phyloP scores from a whole-genome alignment of 257 asterid genomes.

The Nemophila menziesii region DNA sequence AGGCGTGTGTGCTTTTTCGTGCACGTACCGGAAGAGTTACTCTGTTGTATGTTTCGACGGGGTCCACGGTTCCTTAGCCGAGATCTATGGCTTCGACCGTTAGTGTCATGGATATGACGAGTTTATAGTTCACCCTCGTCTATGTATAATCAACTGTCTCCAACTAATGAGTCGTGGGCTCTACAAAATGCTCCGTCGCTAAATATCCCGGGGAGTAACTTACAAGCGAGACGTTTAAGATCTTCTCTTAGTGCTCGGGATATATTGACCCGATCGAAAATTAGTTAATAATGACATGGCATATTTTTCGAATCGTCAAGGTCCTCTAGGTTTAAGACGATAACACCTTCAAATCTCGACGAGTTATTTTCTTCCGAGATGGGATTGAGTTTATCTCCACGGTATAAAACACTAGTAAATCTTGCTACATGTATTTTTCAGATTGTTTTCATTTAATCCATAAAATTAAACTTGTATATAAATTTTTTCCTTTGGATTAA shows the following conservation, averaged over 20 bases:
- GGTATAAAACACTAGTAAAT: slow-evolving; percentile 52
- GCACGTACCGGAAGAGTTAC: slow-evolving; percentile 81
- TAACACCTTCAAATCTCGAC: slow-evolving; percentile 82
- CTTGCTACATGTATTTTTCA: slow-evolving; percentile 67
- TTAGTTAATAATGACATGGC: slow-evolving; percentile 50
- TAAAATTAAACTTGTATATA: no score
- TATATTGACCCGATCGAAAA: slow-evolving; percentile 50
- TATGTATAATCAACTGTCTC: slow-evolving; percentile 64
- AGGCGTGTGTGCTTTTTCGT: slow-evolving; percentile 90
- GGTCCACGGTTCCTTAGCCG: slow-evolving; percentile 91
- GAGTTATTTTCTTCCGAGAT: slow-evolving; percentile 74
- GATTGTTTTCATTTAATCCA: no score
- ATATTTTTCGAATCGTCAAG: slow-evolving; percentile 37
- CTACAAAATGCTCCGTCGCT: slow-evolving; percentile 79
- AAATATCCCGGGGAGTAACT: slow-evolving; percentile 79
- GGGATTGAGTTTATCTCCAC: slow-evolving; percentile 57
- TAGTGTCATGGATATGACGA: slow-evolving; percentile 86
- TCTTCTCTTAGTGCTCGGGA: slow-evolving; percentile 89
- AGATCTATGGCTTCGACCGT: slow-evolving; percentile 67
- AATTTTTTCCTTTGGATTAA: slow-evolving; percentile 69
- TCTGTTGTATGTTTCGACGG: slow-evolving; percentile 79
- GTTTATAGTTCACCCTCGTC: slow-evolving; percentile 66
- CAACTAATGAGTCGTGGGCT: slow-evolving; percentile 71
- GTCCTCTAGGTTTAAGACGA: slow-evolving; percentile 48
- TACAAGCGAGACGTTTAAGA: slow-evolving; percentile 86